A percentile compares a stretch with the other conserved stretches of the same genome.
Evolutionary conservation across 129 eudicot species (phyloP).

Genomic region (Glebionis coronaria): DNA sequence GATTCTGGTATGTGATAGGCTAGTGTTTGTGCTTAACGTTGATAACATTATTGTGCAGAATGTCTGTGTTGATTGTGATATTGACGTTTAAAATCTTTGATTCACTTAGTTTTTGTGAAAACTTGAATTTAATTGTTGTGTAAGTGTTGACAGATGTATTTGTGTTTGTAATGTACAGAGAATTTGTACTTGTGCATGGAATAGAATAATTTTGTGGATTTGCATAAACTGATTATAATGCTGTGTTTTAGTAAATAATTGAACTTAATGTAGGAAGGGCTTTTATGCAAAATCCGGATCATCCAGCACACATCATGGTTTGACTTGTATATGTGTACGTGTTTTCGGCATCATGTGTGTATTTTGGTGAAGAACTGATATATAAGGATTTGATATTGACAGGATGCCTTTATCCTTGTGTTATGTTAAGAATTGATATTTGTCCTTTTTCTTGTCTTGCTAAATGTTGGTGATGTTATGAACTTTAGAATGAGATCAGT

Average conservation of each 20-base stretch:
- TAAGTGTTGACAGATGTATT: conserved; percentile 11
- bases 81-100: background rate
- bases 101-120: too few species aligned
- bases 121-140: background rate
- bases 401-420: background rate
- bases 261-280: conserved; percentile 16
- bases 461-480: conserved; percentile 22
- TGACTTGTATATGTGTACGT: conserved; percentile 16
- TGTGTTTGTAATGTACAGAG: background rate
- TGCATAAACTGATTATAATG: conserved; percentile 5
- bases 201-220: background rate
- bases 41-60: too few species aligned
- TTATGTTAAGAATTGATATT: conserved; percentile 13
- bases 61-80: too few species aligned
- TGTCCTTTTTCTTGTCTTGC: too few species aligned
- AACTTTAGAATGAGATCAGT: conserved; percentile 48
- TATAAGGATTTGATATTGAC: too few species aligned
- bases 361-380: too few species aligned
- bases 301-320: conserved; percentile 9
- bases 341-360: too few species aligned
- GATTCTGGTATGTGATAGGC: too few species aligned
- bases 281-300: background rate
- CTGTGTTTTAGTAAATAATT: conserved; percentile 11
- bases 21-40: too few species aligned
- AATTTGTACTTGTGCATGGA: background rate